A percentile compares a stretch with the other conserved stretches of the same genome.
phyloP scores from a whole-genome alignment of 305 asterid genomes.

The Rubia tinctorum region DNA sequence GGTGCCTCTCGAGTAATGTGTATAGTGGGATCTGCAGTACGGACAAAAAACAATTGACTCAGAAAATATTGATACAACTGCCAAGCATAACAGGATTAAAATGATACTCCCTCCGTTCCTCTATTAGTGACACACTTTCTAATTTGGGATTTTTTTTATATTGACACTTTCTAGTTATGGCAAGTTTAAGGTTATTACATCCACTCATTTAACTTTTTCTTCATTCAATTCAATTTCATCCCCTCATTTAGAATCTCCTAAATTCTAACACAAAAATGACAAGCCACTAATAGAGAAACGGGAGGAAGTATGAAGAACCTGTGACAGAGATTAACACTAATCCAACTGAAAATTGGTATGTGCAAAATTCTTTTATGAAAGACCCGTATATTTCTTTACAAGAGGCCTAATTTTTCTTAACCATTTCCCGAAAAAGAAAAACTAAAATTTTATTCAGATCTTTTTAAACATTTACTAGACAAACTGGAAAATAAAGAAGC shows the following conservation, averaged over 20 bases:
- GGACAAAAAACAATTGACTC: slow-evolving; percentile 11
- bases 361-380: not conserved
- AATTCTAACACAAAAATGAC: too few species aligned
- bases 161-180: too few species aligned
- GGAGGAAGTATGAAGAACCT: not conserved
- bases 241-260: too few species aligned
- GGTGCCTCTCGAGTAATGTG: slow-evolving; percentile 56
- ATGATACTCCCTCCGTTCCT: too few species aligned
- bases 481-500: not conserved
- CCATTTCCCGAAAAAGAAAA: not conserved
- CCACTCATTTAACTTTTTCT: too few species aligned
- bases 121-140: too few species aligned
- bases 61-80: not conserved
- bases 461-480: not conserved
- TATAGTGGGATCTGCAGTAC: slow-evolving; percentile 39
- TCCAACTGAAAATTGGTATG: not conserved
- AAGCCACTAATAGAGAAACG: too few species aligned
- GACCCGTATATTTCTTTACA: not conserved
- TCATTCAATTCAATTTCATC: too few species aligned
- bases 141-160: too few species aligned
- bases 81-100: not conserved
- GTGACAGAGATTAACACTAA: not conserved
- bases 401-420: not conserved
- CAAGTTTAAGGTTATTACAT: too few species aligned
- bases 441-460: not conserved